Evolutionary conservation across 192 early-diverging fungal species (phyloP), one percentile per base, ranked within the genome.

Genomic region (Spizellomyces sp.): DNA sequence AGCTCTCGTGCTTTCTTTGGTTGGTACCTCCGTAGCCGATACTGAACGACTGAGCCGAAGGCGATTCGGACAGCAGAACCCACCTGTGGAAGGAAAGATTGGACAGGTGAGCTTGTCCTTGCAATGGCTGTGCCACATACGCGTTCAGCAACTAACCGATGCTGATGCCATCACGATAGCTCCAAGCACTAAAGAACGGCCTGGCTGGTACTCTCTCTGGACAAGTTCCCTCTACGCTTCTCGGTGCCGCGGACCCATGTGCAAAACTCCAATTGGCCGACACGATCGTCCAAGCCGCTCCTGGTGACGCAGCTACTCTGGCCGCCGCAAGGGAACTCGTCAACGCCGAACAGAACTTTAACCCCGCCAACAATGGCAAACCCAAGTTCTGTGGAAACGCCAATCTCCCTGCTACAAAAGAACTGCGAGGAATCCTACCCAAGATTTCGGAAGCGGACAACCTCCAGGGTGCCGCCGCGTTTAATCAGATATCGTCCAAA

Each of bases 191-290:
- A 19, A 54, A 54, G 50, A 54, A 54, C 4, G 71, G 55, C 19
- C 50, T 45, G 36, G 47, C 42, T 19, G 75, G 75, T 47, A 44
- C 55, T 5, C 59, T 77, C 9, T 9, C 36, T 47, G 75, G 75
- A 15, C 21, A 45, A 6, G 64, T 73, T 19, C 69, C 69, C n/a
- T 8, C n/a, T 3, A 77, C 69, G 44, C 72, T 79, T 9, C 62
- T 79, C 12, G 77, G 67, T 8, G 77, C 74, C n/a, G 77, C 77
- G 9, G 77, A 79, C 58, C 77, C 77, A 54, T 79, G 77, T 58
- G 72, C 42, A 55, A 79, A 79, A 61, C 71, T 79, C 10, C n/a
- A 10, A 7, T 59, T 75, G 9, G 77, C 77, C 48, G 77, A 79
- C 68, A 36, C 27, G 5, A 44, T 79, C 21, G 67, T 70, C 43